phyloP scores from a whole-genome alignment of 805 yeast genomes.

The Hyphopichia homilentoma region DNA sequence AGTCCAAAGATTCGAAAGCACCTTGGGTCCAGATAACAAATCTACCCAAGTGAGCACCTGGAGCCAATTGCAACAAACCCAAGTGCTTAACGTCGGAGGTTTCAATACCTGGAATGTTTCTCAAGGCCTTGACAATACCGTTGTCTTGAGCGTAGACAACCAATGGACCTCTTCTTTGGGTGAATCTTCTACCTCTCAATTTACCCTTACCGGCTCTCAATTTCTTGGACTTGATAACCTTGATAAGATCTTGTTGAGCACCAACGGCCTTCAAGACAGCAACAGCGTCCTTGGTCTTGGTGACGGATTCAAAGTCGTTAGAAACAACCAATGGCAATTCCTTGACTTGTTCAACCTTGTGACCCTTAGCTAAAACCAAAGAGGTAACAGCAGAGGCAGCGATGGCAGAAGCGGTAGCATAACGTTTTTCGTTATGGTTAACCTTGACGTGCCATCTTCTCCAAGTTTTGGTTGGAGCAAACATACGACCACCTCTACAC shows the following conservation, averaged over 20 bases:
- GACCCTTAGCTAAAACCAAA: constrained; percentile 99
- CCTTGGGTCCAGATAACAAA: constrained; percentile 99
- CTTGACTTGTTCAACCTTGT: constrained; percentile 97
- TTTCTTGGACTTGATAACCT: constrained; percentile 98
- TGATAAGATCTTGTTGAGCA: constrained; percentile 97
- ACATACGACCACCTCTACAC: constrained; percentile 99
- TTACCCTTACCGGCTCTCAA: constrained; percentile 99
- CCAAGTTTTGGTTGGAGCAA: constrained; percentile 99
- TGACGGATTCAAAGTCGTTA: constrained; percentile 84
- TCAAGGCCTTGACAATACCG: constrained; percentile 97
- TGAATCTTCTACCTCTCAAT: constrained; percentile 98
- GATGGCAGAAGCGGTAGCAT: constrained; percentile 99
- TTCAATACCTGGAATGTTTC: constrained; percentile 99
- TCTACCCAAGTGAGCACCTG: constrained; percentile 99
- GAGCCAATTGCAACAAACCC: constrained; percentile 97
- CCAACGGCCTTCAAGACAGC: constrained; percentile 97
- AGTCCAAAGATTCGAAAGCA: constrained; percentile 95
- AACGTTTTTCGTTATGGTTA: constrained; percentile 99
- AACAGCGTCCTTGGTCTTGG: constrained; percentile 98
- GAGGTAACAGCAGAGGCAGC: constrained; percentile 99
- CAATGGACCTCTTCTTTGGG: constrained; percentile 99
- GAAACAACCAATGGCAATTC: constrained; percentile 98
- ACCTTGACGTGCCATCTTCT: constrained; percentile 99
- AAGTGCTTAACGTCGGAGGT: constrained; percentile 87
- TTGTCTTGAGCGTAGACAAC: constrained; percentile 97